Percentiles rank a stretch among this genome's conserved stretches.
Conservation (phyloP, 73 alveolate species). For the Uronychia setigera region DNA sequence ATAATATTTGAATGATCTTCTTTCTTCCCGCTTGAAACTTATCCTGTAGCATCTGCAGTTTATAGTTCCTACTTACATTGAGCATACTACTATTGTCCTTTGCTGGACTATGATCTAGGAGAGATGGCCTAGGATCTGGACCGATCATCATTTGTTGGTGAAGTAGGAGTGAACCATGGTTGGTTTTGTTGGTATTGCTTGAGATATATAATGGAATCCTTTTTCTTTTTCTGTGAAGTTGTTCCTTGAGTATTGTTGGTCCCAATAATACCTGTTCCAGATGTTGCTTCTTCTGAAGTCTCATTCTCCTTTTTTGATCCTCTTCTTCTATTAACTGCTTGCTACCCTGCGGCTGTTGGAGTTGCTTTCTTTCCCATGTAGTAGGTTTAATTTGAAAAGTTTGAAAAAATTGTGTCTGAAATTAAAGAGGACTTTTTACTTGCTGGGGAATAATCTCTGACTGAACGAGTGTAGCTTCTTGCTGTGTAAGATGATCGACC, state of each 20-base stretch:
- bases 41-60: no score
- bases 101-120: background rate
- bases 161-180: background rate
- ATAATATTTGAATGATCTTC: background rate
- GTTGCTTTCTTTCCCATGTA: background rate
- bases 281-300: background rate
- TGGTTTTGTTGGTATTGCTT: conserved; percentile 1
- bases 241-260: no score
- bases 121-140: background rate
- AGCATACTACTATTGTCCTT: background rate
- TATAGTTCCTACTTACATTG: background rate
- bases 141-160: background rate
- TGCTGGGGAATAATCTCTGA: background rate
- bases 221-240: background rate
- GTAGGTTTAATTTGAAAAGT: background rate
- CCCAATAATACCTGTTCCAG: background rate
- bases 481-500: background rate
- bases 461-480: background rate
- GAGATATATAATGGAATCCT: background rate
- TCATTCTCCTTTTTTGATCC: background rate
- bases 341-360: no score
- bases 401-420: background rate
- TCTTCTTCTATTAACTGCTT: background rate
- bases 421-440: background rate
- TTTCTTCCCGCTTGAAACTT: background rate